Evolutionary conservation across 257 asterid species (phyloP).

Genomic region (Anisodus acutangulus): DNA sequence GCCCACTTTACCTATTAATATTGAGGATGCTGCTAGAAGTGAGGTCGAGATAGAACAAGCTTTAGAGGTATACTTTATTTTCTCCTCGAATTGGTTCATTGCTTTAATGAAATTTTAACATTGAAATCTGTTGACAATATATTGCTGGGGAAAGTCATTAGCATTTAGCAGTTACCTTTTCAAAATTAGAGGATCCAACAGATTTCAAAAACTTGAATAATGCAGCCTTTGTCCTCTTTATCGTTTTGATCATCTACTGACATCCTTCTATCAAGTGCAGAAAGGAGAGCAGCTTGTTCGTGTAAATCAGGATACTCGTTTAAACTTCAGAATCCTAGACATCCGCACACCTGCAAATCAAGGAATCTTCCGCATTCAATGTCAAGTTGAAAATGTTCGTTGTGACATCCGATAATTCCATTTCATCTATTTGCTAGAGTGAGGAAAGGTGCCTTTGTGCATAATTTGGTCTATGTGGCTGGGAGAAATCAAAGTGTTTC

Average conservation of each 20-base stretch:
- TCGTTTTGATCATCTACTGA: not conserved
- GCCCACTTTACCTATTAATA: conserved; percentile 62
- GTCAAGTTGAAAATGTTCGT: conserved; percentile 76
- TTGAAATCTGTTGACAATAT: not conserved
- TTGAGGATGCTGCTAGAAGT: conserved; percentile 88
- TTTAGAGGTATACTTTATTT: conserved; percentile 48
- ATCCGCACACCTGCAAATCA: conserved; percentile 90
- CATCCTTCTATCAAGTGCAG: conserved; percentile 24
- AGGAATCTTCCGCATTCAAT: conserved; percentile 75
- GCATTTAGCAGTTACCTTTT: not conserved
- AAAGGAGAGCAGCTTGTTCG: conserved; percentile 60
- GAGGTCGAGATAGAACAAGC: conserved; percentile 74
- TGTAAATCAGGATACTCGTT: conserved; percentile 91
- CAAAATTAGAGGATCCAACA: not conserved
- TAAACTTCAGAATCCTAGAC: conserved; percentile 81
- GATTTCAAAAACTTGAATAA: not conserved
- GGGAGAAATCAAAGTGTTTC: not conserved
- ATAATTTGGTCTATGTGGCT: not conserved
- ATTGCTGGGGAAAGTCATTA: not conserved
- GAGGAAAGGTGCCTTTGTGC: conserved; percentile 7
- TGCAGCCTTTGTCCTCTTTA: not conserved
- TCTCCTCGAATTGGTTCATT: not conserved
- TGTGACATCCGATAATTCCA: not conserved
- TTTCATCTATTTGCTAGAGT: not conserved
- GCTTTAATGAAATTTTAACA: not conserved